Percentiles rank a stretch among this genome's conserved stretches.
phyloP scores from a whole-genome alignment of 2,329 filamentous ascomycete species.

The Diplocarpon rosae region DNA sequence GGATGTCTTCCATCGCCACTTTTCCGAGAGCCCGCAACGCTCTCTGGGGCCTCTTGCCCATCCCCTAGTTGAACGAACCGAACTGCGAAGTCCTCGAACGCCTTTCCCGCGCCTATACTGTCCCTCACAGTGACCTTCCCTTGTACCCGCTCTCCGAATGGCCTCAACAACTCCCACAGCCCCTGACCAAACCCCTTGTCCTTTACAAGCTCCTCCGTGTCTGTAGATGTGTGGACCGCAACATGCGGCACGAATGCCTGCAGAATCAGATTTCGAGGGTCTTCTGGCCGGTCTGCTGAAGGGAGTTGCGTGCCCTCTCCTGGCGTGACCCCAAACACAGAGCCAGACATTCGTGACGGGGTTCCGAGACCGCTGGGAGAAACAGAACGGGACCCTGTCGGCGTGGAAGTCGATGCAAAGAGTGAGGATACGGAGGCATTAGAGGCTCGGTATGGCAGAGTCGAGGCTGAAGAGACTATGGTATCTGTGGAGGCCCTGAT shows the following conservation, averaged over 20 bases:
- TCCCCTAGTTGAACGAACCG: constrained; percentile 67
- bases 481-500: constrained; percentile 39
- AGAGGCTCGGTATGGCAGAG: constrained; percentile 41
- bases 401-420: constrained; percentile 56
- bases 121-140: constrained; percentile 88
- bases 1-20: constrained; percentile 20
- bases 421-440: constrained; percentile 50
- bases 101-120: constrained; percentile 71
- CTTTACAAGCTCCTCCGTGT: constrained; percentile 68
- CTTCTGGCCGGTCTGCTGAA: constrained; percentile 24
- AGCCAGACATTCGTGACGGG: constrained; percentile 45
- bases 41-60: constrained; percentile 41
- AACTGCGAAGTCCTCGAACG: constrained; percentile 82
- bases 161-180: constrained; percentile 73
- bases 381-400: constrained; percentile 54
- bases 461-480: constrained; percentile 36
- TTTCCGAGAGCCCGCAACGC: constrained; percentile 28
- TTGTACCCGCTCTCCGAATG: constrained; percentile 79
- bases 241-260: constrained; percentile 84
- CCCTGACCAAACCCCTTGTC: constrained; percentile 79
- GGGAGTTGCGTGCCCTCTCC: constrained; percentile 25
- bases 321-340: constrained; percentile 39
- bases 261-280: constrained; percentile 58
- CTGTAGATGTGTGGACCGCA: constrained; percentile 73
- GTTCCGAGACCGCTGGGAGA: constrained; percentile 53